phyloP scores from a whole-genome alignment of 345 rosid genomes.

The Dipteronia sinensis region DNA sequence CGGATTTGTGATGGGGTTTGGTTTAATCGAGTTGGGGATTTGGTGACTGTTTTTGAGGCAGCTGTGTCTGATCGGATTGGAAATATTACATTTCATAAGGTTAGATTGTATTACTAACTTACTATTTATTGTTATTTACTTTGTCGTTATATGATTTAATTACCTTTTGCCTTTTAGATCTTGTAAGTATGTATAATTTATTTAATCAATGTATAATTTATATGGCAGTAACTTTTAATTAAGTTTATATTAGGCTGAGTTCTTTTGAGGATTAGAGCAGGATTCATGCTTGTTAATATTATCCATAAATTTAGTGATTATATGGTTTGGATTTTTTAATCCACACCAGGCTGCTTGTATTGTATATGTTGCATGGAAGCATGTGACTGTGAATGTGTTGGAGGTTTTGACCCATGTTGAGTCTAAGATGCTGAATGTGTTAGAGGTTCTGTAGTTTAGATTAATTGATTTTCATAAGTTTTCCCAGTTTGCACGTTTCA shows the following conservation, averaged over 20 bases:
- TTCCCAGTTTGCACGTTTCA: neutral
- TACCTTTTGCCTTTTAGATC: neutral
- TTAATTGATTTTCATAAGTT: neutral
- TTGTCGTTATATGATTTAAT: neutral
- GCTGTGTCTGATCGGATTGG: constrained; percentile 83
- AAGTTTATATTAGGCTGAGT: too few relatives aligned
- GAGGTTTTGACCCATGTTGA: neutral
- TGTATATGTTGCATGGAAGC: neutral
- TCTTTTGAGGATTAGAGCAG: neutral
- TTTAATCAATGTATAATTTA: too few relatives aligned
- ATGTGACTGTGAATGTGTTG: neutral
- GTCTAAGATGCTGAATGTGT: neutral
- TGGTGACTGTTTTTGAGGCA: constrained; percentile 86
- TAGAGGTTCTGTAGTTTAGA: neutral
- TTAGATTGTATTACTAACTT: constrained; percentile 13
- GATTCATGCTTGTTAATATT: neutral
- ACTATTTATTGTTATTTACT: neutral
- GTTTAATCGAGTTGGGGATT: constrained; percentile 71
- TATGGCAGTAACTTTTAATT: too few relatives aligned
- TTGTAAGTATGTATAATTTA: too few relatives aligned
- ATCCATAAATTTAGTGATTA: neutral
- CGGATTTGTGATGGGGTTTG: constrained; percentile 97
- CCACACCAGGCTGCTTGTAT: neutral
- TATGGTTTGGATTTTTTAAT: neutral
- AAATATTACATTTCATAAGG: constrained; percentile 89